Base-by-base conservation (phyloP, 1,284 basidiomycete species). In the Austropuccinia psidii region DNA sequence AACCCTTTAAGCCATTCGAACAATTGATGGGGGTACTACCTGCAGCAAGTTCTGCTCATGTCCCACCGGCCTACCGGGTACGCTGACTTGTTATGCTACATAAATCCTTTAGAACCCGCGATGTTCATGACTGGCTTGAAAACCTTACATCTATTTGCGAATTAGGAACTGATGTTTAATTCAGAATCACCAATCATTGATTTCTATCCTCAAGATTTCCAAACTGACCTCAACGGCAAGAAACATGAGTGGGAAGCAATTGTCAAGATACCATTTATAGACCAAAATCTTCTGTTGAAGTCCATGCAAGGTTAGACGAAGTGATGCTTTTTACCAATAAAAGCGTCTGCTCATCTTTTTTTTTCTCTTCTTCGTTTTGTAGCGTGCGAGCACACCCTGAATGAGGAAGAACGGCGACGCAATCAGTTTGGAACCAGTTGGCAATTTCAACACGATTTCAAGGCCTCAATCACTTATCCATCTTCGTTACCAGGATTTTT, bases 11-110 rank as follows among this genome's bases (percentile, higher is more conserved):
- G 75, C 96, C 96, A 2, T 98, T 90, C 80, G 90, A 98, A 80
- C 96, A 99, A 80, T 84, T 99, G 55, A 98, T 98, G 96, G 95
- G 95, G 76, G 96, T 99, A 13, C 83, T 98, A 52, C 96, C 96
- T 0, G 87, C 86, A 13, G 91, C 94, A 5, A 95, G 91, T 82
- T 88, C 85, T 80, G 89, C 90, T 33, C 89, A 91, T 75, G 89
- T 99, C 68, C 96, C 96, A 0, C 55, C 80, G 27, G 91, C 93
- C 0, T 98, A 90, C 82, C 61, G 69, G 27, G 67, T 70, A 4
- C 33, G 67, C 50, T 45, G 11, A 15, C 15, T 21, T n/a, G 11
- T 37, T 55, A 21, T 9, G 27, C 13, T 52, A 11, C 24, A 29
- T 29, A 35, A 21, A 21, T 11, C 33, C 21, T 39, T 57, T 27